A percentile compares a stretch with the other conserved stretches of the same genome.
Evolutionary conservation across 1,284 basidiomycete species (phyloP).

Genomic region (Trichosporon sp.): DNA sequence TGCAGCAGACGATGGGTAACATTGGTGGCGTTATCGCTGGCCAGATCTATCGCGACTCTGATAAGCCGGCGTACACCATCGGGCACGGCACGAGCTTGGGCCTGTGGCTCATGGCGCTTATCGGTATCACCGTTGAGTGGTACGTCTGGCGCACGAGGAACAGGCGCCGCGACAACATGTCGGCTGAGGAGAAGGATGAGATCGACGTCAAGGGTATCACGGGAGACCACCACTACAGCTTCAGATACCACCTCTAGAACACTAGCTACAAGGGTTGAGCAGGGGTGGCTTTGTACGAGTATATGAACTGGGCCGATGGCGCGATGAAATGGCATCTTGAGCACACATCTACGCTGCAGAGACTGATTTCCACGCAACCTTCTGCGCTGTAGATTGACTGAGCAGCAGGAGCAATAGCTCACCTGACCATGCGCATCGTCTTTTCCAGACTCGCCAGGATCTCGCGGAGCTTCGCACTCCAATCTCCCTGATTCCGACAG

Average conservation of each 20-base stretch:
- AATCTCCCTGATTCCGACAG: too few relatives aligned
- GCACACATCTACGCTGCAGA: too few relatives aligned
- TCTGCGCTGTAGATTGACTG: too few relatives aligned
- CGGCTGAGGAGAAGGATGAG: conserved; percentile 9
- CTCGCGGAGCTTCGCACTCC: too few relatives aligned
- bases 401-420: too few relatives aligned
- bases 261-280: too few relatives aligned
- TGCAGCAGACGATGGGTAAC: conserved; percentile 36
- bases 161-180: conserved; percentile 4
- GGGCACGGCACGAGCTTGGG: conserved; percentile 9
- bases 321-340: too few relatives aligned
- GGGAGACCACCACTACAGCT: conserved; percentile 16
- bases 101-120: conserved; percentile 6
- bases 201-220: conserved; percentile 13
- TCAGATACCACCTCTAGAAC: conserved; percentile 9
- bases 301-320: background rate
- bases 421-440: too few relatives aligned
- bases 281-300: background rate
- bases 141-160: conserved; percentile 12
- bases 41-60: conserved; percentile 12
- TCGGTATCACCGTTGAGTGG: conserved; percentile 11
- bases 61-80: conserved; percentile 11
- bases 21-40: conserved; percentile 18
- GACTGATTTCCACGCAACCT: too few relatives aligned
- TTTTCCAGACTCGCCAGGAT: too few relatives aligned